A percentile compares a stretch with the other conserved stretches of the same genome.
Evolutionary conservation across 345 rosid species (phyloP).

Genomic region (Erodium maritimum): DNA sequence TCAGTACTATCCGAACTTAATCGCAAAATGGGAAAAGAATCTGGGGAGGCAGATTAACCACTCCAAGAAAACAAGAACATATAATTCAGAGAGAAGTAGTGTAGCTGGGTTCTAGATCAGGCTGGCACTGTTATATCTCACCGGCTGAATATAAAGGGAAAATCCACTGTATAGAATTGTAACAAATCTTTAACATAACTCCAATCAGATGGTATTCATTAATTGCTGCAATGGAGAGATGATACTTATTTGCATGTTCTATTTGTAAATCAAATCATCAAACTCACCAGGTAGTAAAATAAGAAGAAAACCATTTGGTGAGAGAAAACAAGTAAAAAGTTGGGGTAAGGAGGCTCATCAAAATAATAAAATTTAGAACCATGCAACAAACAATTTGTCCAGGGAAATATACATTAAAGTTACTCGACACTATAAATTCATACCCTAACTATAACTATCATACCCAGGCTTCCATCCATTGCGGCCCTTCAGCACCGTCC

Average conservation of each 20-base stretch:
- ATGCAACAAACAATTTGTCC: neutral
- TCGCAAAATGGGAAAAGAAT: neutral
- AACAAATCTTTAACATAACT: neutral
- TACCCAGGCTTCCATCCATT: conserved; percentile 99
- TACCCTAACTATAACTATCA: no score
- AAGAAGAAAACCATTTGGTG: neutral
- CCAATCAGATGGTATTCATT: neutral
- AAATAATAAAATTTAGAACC: neutral
- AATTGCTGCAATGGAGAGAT: neutral
- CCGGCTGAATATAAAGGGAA: neutral
- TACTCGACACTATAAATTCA: conserved; percentile 11
- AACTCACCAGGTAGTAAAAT: neutral
- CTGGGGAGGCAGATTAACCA: neutral
- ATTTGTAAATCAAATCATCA: neutral
- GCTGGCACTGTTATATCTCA: no score
- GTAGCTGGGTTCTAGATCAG: neutral
- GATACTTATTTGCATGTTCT: neutral
- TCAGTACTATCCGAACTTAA: no score
- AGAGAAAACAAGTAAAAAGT: no score
- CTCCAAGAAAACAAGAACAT: neutral
- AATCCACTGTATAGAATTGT: neutral
- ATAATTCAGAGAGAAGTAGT: neutral
- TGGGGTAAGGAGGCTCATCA: neutral
- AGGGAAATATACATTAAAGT: conserved; percentile 1
- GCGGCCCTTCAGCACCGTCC: conserved; percentile 99